These are phyloP conservation scores for Fraxinus ornus DNA, from an alignment of 305 asterid species.

Conservation along the genomic window DNA sequence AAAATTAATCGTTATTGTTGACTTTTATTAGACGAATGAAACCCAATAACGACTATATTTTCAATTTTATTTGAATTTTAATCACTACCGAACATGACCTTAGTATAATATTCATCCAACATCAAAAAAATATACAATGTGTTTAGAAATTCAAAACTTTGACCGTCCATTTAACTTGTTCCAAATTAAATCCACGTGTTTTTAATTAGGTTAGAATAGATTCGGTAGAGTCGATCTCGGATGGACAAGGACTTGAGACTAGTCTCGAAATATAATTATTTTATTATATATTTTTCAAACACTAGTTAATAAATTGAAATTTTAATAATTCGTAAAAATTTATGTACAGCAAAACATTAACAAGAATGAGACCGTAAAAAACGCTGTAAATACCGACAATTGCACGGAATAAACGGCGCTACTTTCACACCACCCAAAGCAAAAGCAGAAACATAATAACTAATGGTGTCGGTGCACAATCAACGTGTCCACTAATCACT, in stretches of 20 bases:
- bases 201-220: neutral
- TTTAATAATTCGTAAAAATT: too few species aligned
- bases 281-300: too few species aligned
- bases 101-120: neutral
- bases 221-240: too few species aligned
- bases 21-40: too few species aligned
- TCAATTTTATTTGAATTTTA: too few species aligned
- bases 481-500: slow-evolving; percentile 16
- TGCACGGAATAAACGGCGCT: neutral
- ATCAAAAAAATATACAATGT: neutral
- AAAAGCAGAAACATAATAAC: neutral
- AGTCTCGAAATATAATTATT: neutral
- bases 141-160: neutral
- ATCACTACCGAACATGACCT: too few species aligned
- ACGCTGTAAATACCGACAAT: neutral
- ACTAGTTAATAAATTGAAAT: too few species aligned
- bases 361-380: neutral
- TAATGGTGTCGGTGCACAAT: slow-evolving; percentile 32
- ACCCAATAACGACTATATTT: too few species aligned
- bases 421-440: slow-evolving; percentile 1
- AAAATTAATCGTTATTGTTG: too few species aligned
- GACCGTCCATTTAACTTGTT: neutral
- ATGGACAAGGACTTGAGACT: neutral
- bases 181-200: neutral
- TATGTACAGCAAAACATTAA: too few species aligned